Conservation (phyloP, 1,284 basidiomycete genomes). For the Chondrostereum purpureum region DNA sequence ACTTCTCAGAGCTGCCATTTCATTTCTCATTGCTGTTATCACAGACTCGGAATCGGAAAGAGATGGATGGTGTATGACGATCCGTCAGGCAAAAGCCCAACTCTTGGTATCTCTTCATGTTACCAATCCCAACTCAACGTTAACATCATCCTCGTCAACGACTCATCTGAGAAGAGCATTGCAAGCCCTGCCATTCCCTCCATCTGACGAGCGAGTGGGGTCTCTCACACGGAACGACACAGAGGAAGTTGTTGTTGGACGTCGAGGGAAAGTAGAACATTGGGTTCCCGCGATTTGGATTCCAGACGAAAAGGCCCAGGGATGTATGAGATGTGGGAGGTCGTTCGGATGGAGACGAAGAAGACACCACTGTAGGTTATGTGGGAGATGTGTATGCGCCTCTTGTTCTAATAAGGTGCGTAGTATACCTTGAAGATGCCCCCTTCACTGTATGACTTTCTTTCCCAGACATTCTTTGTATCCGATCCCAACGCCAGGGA, state of each 20-base stretch:
- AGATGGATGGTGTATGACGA: conserved; percentile 62
- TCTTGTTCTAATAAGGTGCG: conserved; percentile 74
- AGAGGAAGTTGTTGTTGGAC: conserved; percentile 13
- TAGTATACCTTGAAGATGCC: conserved; percentile 8
- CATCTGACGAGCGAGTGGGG: conserved; percentile 39
- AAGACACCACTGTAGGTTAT: conserved; percentile 86
- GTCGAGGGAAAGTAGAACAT: conserved; percentile 66
- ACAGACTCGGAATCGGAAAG: conserved; percentile 52
- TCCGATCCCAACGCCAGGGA: conserved; percentile 46
- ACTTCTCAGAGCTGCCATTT: conserved; percentile 1
- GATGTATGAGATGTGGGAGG: conserved; percentile 79
- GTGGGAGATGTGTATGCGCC: conserved; percentile 83
- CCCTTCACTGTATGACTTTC: neutral
- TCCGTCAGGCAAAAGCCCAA: conserved; percentile 69
- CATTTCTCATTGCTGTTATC: conserved; percentile 3
- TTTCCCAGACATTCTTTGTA: conserved; percentile 69
- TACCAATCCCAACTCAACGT: conserved; percentile 70
- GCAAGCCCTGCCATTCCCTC: conserved; percentile 65
- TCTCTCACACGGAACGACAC: conserved; percentile 19
- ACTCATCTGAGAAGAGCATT: conserved; percentile 65
- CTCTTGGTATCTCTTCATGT: conserved; percentile 60
- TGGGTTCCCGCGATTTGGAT: conserved; percentile 93
- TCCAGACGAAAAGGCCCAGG: conserved; percentile 74
- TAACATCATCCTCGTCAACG: conserved; percentile 69
- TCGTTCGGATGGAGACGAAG: conserved; percentile 78